A percentile compares a stretch with the other conserved stretches of the same genome.
Evolutionary conservation across 1,284 basidiomycete species (phyloP).

Genomic region (Moesziomyces globuligerus): DNA sequence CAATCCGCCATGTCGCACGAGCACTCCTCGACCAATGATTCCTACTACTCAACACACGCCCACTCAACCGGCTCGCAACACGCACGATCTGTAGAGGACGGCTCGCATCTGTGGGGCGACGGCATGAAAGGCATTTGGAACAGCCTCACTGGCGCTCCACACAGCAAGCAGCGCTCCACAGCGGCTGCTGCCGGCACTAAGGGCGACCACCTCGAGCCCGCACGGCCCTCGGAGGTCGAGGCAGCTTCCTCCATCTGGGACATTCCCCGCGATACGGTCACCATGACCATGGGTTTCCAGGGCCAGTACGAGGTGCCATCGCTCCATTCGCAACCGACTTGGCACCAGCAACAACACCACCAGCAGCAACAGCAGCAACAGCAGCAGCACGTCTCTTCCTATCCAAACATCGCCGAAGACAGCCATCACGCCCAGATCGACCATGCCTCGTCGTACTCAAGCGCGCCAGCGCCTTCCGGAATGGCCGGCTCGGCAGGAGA

Average conservation of each 20-base stretch:
- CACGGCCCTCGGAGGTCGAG: slow-evolving; percentile 36
- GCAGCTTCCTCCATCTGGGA: slow-evolving; percentile 46
- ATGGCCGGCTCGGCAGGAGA: slow-evolving; percentile 26
- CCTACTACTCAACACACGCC: slow-evolving; percentile 12
- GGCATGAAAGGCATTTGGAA: slow-evolving; percentile 50
- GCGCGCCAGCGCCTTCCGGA: slow-evolving; percentile 34
- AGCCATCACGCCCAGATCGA: slow-evolving; percentile 8
- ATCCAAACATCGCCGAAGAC: slow-evolving; percentile 8
- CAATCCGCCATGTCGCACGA: slow-evolving; percentile 5
- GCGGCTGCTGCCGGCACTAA: slow-evolving; percentile 4
- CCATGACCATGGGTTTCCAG: slow-evolving; percentile 49
- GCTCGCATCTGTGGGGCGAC: slow-evolving; percentile 41
- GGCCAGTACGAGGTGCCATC: slow-evolving; percentile 34
- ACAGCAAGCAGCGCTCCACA: slow-evolving; percentile 25
- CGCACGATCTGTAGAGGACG: slow-evolving; percentile 25
- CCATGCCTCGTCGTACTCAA: slow-evolving; percentile 22
- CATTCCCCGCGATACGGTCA: slow-evolving; percentile 40
- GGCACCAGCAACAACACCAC: slow-evolving; percentile 31
- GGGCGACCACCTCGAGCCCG: slow-evolving; percentile 31
- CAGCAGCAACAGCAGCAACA: slow-evolving; percentile 12
- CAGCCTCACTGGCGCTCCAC: slow-evolving; percentile 43
- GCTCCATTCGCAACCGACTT: slow-evolving; percentile 20
- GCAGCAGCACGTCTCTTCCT: slow-evolving; percentile 1
- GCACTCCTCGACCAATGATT: slow-evolving; percentile 1
- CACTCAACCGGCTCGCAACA: slow-evolving; percentile 13